phyloP scores from a whole-genome alignment of 2,329 filamentous ascomycete genomes.

The Dryadomyces quercivorus region DNA sequence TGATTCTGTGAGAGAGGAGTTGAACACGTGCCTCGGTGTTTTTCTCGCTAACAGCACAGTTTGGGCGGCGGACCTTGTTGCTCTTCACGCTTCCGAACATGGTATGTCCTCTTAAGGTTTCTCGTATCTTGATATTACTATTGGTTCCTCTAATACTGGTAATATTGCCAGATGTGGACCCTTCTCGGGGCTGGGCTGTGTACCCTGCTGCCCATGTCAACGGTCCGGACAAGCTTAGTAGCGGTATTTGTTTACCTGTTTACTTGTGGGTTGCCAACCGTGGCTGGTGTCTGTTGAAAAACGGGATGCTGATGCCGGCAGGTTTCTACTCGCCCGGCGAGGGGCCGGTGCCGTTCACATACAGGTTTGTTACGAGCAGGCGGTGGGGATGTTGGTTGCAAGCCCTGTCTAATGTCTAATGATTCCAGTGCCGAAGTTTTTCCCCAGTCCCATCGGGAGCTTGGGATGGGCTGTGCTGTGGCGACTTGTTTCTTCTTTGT shows the following conservation, averaged over 20 bases:
- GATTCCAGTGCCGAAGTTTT: conserved; percentile 47
- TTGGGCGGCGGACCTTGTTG: conserved; percentile 48
- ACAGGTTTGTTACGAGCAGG: conserved; percentile 22
- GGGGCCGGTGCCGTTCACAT: conserved; percentile 56
- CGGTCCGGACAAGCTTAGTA: conserved; percentile 29
- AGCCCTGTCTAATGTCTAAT: neutral
- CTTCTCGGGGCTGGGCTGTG: conserved; percentile 51
- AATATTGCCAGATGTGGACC: conserved; percentile 33
- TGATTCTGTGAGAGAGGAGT: too few species aligned
- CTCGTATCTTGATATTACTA: neutral
- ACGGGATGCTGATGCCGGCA: neutral
- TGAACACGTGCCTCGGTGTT: too few species aligned
- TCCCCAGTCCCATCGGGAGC: conserved; percentile 57
- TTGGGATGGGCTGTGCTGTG: conserved; percentile 37
- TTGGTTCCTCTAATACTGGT: neutral
- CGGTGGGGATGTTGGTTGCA: too few species aligned
- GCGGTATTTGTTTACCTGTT: conserved; percentile 32
- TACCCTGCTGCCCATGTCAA: conserved; percentile 30
- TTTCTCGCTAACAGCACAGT: conserved; percentile 17
- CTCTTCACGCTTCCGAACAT: conserved; percentile 57
- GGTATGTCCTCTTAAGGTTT: conserved; percentile 14
- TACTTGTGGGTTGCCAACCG: neutral
- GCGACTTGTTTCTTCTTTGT: conserved; percentile 44
- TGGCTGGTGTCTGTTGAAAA: too few species aligned
- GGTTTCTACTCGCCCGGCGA: conserved; percentile 31